phyloP scores from a whole-genome alignment of 441 rosid genomes.

The Populus hybrid region DNA sequence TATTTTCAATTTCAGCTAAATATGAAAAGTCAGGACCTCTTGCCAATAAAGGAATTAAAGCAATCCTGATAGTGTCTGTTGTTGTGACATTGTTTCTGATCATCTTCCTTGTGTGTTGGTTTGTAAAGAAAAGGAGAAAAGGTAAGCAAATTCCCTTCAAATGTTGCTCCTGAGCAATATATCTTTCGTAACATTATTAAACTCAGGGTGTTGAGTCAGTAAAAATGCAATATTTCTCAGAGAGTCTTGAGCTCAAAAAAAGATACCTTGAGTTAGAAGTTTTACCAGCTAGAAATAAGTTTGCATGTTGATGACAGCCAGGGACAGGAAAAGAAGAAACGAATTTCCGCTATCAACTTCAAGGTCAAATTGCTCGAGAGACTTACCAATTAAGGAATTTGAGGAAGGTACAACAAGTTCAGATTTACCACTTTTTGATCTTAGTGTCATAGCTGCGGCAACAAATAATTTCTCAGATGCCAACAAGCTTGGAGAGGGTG shows the following conservation, averaged over 20 bases:
- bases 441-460: conserved; percentile 1
- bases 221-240: background rate
- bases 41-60: conserved; percentile 7
- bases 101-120: background rate
- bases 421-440: conserved; percentile 8
- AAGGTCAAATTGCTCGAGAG: background rate
- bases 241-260: background rate
- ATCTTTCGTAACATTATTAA: background rate
- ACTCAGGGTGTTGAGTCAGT: background rate
- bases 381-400: background rate
- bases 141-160: conserved; percentile 11
- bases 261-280: too few relatives aligned
- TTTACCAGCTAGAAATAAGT: background rate
- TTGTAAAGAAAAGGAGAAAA: conserved; percentile 11
- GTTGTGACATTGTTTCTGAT: conserved; percentile 6
- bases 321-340: background rate
- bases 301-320: conserved; percentile 1
- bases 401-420: background rate
- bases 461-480: conserved; percentile 12
- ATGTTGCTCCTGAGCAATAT: background rate
- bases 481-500: conserved; percentile 21
- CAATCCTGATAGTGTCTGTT: conserved; percentile 16
- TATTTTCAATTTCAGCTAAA: conserved; percentile 14
- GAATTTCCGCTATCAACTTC: background rate
- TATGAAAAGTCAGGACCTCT: conserved; percentile 18